Conservation (phyloP, 805 yeast genomes). For the Candida pseudofarinosa region DNA sequence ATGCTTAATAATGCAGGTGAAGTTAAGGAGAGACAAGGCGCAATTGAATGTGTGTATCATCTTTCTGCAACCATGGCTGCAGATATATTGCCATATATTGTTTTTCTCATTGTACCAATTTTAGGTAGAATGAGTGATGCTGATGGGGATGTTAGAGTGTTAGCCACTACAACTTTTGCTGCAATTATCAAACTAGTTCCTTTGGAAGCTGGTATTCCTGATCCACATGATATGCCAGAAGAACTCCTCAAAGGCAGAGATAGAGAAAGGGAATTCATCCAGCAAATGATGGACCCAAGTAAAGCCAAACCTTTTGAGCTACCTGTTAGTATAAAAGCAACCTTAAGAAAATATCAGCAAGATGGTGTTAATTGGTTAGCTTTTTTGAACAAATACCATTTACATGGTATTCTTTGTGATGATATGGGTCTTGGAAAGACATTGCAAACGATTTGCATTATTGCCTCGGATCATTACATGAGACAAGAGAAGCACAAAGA, state of each 20-base stretch:
- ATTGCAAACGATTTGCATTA: conserved; percentile 92
- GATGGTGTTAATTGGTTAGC: conserved; percentile 99
- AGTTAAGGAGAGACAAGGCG: conserved; percentile 80
- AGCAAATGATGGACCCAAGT: conserved; percentile 96
- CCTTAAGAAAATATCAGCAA: conserved; percentile 91
- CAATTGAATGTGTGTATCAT: conserved; percentile 87
- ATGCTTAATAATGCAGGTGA: conserved; percentile 73
- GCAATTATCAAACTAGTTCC: conserved; percentile 94
- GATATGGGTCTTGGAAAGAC: conserved; percentile 99
- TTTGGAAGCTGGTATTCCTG: conserved; percentile 94
- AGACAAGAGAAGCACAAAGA: conserved; percentile 65
- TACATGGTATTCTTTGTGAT: conserved; percentile 97
- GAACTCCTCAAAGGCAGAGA: conserved; percentile 86
- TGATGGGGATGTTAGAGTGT: conserved; percentile 76
- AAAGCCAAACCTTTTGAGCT: conserved; percentile 82
- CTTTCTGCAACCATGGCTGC: conserved; percentile 81
- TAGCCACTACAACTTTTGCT: conserved; percentile 96
- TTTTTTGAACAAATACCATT: conserved; percentile 86
- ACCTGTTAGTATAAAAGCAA: conserved; percentile 90
- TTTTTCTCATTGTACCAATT: conserved; percentile 92
- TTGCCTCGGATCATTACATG: conserved; percentile 90
- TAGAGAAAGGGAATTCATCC: conserved; percentile 87
- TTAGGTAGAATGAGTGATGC: conserved; percentile 98
- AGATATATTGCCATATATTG: conserved; percentile 87
- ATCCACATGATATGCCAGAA: conserved; percentile 86